Evolutionary conservation across 2,329 filamentous ascomycete species (phyloP).

Genomic region (Aspergillus pseudotamarii): DNA sequence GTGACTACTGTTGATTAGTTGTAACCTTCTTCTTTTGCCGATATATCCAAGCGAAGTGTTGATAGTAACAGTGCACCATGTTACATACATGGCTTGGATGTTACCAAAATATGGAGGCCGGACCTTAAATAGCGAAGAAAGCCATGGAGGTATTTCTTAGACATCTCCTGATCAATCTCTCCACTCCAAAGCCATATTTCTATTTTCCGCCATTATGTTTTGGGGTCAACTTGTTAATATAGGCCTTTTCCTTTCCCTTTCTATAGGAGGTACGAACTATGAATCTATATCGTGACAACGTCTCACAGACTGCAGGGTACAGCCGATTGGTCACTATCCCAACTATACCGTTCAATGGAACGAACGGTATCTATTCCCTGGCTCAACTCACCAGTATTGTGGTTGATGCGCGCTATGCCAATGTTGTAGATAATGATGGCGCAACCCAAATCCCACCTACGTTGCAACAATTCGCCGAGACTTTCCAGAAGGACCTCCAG

Average conservation of each 20-base stretch:
- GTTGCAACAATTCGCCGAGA: constrained; percentile 50
- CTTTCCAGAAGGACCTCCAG: constrained; percentile 47
- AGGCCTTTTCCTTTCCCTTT: not conserved
- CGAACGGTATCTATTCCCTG: not conserved
- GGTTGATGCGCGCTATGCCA: constrained; percentile 47
- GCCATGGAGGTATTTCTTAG: not conserved
- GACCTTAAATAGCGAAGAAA: not conserved
- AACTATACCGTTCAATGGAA: not conserved
- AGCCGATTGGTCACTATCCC: not conserved
- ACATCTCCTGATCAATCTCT: not conserved
- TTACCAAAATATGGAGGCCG: not conserved
- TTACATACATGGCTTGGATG: not conserved
- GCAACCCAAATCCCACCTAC: constrained; percentile 57
- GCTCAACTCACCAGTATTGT: constrained; percentile 8
- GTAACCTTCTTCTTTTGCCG: not conserved
- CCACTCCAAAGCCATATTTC: not conserved
- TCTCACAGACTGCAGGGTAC: not conserved
- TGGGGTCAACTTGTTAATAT: not conserved
- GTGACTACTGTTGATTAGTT: not conserved
- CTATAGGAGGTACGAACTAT: not conserved
- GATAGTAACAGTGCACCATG: not conserved
- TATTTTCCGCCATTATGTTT: not conserved
- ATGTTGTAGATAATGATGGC: constrained; percentile 48
- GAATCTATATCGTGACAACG: not conserved
- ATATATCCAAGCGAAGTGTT: not conserved